Evolutionary conservation across 139 green algal genomes (phyloP).

Genomic region (Chara braunii): DNA sequence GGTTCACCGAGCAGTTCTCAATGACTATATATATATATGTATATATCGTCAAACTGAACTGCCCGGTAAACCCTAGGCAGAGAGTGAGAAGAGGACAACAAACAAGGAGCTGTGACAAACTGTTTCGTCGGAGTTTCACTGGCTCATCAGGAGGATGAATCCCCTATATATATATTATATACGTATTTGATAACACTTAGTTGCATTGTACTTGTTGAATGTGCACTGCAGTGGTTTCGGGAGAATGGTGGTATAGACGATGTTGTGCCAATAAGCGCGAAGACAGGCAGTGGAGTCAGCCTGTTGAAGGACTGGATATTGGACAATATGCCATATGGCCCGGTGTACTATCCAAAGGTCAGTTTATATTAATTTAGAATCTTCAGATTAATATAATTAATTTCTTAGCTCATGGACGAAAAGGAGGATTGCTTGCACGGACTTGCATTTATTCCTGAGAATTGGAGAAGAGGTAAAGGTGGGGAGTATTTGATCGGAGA

Average conservation of each 20-base stretch:
- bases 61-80: too few relatives aligned
- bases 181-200: not conserved
- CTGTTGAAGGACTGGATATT: slow-evolving; percentile 18
- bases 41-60: too few relatives aligned
- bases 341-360: slow-evolving; percentile 34
- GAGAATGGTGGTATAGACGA: slow-evolving; percentile 2
- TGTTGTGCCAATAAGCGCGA: slow-evolving; percentile 31
- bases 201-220: not conserved
- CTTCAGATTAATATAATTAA: not conserved
- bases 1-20: too few relatives aligned
- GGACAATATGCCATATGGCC: slow-evolving; percentile 19
- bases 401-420: slow-evolving; percentile 13
- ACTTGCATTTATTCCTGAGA: too few relatives aligned
- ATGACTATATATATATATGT: too few relatives aligned
- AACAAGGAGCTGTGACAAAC: too few relatives aligned
- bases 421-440: too few relatives aligned
- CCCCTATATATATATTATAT: not conserved
- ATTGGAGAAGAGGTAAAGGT: too few relatives aligned
- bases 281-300: slow-evolving; percentile 17
- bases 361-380: slow-evolving; percentile 8
- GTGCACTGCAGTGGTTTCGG: slow-evolving; percentile 23
- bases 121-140: too few relatives aligned
- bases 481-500: too few relatives aligned
- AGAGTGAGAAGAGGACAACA: too few relatives aligned
- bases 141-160: too few relatives aligned